Base-by-base conservation (phyloP, 768 basidiomycete genomes). In the Megacollybia marginata region DNA sequence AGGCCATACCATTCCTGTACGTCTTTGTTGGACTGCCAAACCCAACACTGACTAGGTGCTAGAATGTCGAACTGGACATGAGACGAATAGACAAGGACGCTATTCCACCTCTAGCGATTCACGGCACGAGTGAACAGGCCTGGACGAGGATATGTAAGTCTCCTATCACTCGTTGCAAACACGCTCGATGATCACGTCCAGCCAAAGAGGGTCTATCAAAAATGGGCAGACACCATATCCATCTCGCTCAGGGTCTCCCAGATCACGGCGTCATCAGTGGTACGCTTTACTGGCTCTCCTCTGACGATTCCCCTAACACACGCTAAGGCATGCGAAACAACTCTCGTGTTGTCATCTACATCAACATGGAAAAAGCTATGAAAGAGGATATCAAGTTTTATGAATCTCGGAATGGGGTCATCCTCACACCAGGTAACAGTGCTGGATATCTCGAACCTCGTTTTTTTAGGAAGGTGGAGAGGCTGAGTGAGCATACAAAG, bases 151-250 rank as follows among this genome's bases (percentile, higher is more conserved):
- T 86, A 52, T 59, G 85, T 83, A 50, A 7, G 70, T 53, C 33
- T 6, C 42, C 18, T 36, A 6, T 36, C 9, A 44, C 46, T 42
- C 28, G 46, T 57, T 15, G n/a, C 52, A 19, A 10, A 16, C 33
- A 33, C 23, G 6, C 19, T 12, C 15, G n/a, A n/a, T n/a, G n/a
- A 33, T 33, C 10, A 33, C 6, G 42, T 34, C 52, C 28, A 86
- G 84, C 69, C 15, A 61, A 62, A 4, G 65, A 74, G 43, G 85
- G 85, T 0, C 65, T 88, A 10, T 81, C 77, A 1, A 72, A 69
- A 42, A 88, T 88, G 85, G 66, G 61, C 9, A 70, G 88, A 13
- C 85, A 85, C 55, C 85, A 89, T 57, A 80, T 89, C 32, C 88
- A 91, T 61, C 68, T 88, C 20, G 85, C 87, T 0, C 76, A 80